Base-by-base conservation (phyloP, 2,329 filamentous ascomycete species). In the Pseudopyricularia javanii region DNA sequence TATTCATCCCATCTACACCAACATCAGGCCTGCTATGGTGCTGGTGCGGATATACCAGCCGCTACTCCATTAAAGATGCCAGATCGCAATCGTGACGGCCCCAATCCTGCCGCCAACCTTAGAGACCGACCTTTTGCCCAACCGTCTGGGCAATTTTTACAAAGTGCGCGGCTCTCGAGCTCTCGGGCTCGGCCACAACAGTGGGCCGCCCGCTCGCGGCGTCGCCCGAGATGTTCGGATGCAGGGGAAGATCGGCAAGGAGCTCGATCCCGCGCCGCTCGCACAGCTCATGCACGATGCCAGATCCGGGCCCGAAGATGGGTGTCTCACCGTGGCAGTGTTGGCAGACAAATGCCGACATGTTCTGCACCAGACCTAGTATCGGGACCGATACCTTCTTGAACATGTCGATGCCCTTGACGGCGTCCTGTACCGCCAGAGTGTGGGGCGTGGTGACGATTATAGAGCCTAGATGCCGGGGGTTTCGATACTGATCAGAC, bases 381-480 rank as follows among this genome's bases (percentile, higher is more conserved):
- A 93, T 78, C 50, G 87, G 83, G 6, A 94, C 81, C 53, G 86
- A 74, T 60, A 94, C 87, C 61, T 88, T 91, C 60, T 83, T 81
- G 69, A 97, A 97, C 82, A 98, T 90, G 60, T 88, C 87, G 57
- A 96, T 85, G 3, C 93, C 93, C 60, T 93, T 89, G 20, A 94
- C 78, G 1, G 93, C 91, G 62, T 98, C 93, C 60, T 91, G 89
- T 2, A 96, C 79, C 1, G 91, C 89, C 28, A 98, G 80, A 51
- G 94, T 89, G 66, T 98, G 93, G 2, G 93, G 93, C 0, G 93
- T 98, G 0, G 89, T 93, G 2, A 98, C 83, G 34, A 98, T 88
- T 15, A 97, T 74, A 0, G 88, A 84, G 17, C 86, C 83, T 86
- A 45, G 3, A 30, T 51, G 2, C 7, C 53, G 17, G n/a, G 51